Conservation (phyloP, 345 rosid genomes). For the Lumnitzera littorea region DNA sequence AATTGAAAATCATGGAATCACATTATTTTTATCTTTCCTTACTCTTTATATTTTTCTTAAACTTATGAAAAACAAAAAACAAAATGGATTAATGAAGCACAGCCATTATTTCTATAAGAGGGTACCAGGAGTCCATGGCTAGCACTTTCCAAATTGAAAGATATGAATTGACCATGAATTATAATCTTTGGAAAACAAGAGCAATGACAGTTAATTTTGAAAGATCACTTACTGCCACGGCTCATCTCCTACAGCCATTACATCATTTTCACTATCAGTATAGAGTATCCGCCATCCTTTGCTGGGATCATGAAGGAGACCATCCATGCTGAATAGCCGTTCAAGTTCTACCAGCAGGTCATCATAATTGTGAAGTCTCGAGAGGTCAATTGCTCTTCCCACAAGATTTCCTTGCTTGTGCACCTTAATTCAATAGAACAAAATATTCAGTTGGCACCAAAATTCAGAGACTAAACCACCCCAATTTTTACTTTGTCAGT, state of each 20-base stretch:
- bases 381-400: conserved; percentile 89
- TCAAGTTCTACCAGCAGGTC: conserved; percentile 77
- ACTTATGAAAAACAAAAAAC: too few relatives aligned
- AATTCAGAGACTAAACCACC: not conserved
- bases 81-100: too few relatives aligned
- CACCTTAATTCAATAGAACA: conserved; percentile 39
- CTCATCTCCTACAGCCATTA: conserved; percentile 92
- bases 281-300: conserved; percentile 86
- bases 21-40: too few relatives aligned
- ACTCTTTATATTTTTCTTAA: too few relatives aligned
- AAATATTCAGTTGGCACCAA: too few relatives aligned
- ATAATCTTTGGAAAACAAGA: not conserved
- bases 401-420: conserved; percentile 94
- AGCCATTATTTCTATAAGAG: too few relatives aligned
- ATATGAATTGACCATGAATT: too few relatives aligned
- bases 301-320: conserved; percentile 57
- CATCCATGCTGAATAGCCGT: conserved; percentile 75
- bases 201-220: not conserved
- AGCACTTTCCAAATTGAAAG: too few relatives aligned
- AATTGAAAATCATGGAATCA: too few relatives aligned
- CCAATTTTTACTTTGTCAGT: conserved; percentile 5
- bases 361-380: conserved; percentile 52
- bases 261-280: conserved; percentile 85
- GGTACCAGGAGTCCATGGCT: too few relatives aligned
- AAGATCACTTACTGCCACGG: conserved; percentile 83